Evolutionary conservation across 2,329 filamentous ascomycete species (phyloP), one percentile per base, ranked within the genome.

Genomic region (Ilyonectria mors-panacis): DNA sequence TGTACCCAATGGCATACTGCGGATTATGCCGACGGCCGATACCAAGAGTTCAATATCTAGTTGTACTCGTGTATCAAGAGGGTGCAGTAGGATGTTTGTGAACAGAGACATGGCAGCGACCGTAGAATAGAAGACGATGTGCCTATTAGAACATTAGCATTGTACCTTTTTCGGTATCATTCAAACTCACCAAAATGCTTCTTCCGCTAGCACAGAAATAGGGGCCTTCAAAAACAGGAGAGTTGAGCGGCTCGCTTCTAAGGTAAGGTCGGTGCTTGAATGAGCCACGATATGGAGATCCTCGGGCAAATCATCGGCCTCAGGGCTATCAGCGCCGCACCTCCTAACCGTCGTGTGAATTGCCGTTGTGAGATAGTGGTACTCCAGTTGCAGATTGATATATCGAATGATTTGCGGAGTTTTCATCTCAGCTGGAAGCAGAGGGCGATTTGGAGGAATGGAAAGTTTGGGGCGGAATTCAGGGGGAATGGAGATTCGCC

Each of bases 231-330:
- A 71, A 56, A 85, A 88, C 2, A 85, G 76, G 2, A 89, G 73
- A 0, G 86, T 88, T 0, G 87, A 87, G 5, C 88, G 84, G 67
- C 86, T 88, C 0, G 87, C 87, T 60, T 89, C 86, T 0, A 89
- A 80, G 0, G 86, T 85, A 2, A 89, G 75, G 1, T 84, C 83
- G 17, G 87, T 77, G 62, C 87, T 89, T 0, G 87, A 89, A 23
- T 82, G 83, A 0, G 75, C 2, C 74, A 58, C 59, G 75, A 35
- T 1, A 33, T 44, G 39, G 15, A 42, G n/a, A n/a, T 42, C 39
- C 7, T 42, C 39, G 15, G 39, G 39, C n/a, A 42, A 3, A n/a
- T 42, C 39, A n/a, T 17, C 39, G 8, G 39, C 17, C 8, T 42
- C 39, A 1, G 13, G 56, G 17, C 1, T 55, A 62, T 2, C 28